A percentile compares a stretch with the other conserved stretches of the same genome.
Evolutionary conservation across 306 rosid species (phyloP).

Genomic region (Glycine latifolia): DNA sequence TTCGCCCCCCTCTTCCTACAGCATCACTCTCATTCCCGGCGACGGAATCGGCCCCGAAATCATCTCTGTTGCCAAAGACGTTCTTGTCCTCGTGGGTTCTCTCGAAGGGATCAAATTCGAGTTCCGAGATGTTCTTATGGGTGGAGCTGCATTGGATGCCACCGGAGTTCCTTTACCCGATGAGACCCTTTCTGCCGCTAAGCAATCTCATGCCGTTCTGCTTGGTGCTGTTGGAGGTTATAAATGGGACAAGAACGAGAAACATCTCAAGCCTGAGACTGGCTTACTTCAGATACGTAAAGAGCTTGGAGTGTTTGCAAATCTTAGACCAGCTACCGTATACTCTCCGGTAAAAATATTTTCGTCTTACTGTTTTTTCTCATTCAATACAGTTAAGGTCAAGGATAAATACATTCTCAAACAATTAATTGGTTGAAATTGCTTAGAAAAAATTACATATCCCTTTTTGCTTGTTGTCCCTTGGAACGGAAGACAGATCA

Average conservation of each 20-base stretch:
- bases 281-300: conserved; percentile 75
- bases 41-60: conserved; percentile 97
- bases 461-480: not conserved
- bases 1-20: conserved; percentile 62
- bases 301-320: conserved; percentile 83
- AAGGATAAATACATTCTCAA: no score
- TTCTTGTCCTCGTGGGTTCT: conserved; percentile 72
- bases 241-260: conserved; percentile 83
- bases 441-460: no score
- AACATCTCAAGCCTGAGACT: conserved; percentile 90
- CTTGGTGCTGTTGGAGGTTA: conserved; percentile 96
- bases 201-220: conserved; percentile 82
- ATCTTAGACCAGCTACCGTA: conserved; percentile 84
- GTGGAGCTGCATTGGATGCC: conserved; percentile 91
- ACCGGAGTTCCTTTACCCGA: conserved; percentile 88
- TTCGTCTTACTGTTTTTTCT: not conserved
- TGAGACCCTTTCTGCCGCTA: conserved; percentile 73
- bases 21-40: conserved; percentile 85
- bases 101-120: conserved; percentile 75
- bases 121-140: conserved; percentile 77
- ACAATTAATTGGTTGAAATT: no score
- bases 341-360: conserved; percentile 66
- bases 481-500: not conserved
- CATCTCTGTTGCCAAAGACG: conserved; percentile 78
- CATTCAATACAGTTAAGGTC: not conserved